These are phyloP conservation scores for Desmodesmus armatus DNA, from an alignment of 139 green algal species.

Conservation along the genomic window DNA sequence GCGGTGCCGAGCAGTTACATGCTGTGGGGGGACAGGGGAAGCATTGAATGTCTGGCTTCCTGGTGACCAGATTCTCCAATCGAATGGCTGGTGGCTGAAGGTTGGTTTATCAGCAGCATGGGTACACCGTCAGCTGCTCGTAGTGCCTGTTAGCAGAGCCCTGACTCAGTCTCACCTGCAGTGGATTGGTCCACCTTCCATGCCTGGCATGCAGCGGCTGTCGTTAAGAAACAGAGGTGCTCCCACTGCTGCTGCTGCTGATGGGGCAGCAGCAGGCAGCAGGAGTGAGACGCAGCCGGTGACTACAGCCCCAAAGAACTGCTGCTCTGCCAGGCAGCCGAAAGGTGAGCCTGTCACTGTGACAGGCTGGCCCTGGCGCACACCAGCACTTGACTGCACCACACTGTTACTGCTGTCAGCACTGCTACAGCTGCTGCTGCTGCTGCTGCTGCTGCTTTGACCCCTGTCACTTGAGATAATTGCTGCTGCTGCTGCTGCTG, in stretches of 20 bases:
- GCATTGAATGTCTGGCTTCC: too few relatives aligned
- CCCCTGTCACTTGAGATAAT: too few relatives aligned
- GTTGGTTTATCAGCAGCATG: neutral
- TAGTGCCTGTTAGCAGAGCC: neutral
- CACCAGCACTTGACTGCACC: neutral
- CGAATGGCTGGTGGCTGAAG: neutral
- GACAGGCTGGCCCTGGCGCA: neutral
- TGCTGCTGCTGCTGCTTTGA: neutral
- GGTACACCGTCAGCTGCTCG: neutral
- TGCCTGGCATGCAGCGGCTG: slow-evolving; percentile 68
- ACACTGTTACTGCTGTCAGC: slow-evolving; percentile 44
- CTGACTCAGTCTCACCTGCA: slow-evolving; percentile 25
- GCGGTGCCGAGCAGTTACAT: too few relatives aligned
- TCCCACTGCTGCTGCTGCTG: neutral
- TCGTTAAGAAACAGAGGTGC: slow-evolving; percentile 63
- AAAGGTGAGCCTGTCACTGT: slow-evolving; percentile 68
- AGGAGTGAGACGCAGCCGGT: slow-evolving; percentile 48
- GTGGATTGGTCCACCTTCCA: slow-evolving; percentile 71
- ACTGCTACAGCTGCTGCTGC: neutral
- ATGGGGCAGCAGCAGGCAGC: slow-evolving; percentile 8
- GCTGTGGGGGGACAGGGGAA: too few relatives aligned
- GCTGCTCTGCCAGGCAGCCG: slow-evolving; percentile 65
- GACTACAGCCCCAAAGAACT: slow-evolving; percentile 63
- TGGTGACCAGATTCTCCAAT: too few relatives aligned
- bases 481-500: slow-evolving; percentile 49